Conservation (phyloP, 805 yeast species). For the Ogataea ganodermae region DNA sequence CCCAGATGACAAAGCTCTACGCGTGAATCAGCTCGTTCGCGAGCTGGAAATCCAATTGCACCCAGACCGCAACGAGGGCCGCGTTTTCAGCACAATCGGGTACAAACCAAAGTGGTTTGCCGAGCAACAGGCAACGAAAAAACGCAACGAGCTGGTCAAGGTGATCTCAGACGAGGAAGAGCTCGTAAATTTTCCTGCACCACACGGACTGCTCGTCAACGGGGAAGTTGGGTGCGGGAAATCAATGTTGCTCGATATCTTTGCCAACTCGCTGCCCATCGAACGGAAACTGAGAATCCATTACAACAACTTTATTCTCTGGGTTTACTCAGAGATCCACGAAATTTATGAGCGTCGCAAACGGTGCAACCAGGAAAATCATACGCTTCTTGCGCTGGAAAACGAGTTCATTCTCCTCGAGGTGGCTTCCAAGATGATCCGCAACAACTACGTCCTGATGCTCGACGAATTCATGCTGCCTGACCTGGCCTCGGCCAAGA, state of each 20-base stretch:
- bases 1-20: slow-evolving; percentile 52
- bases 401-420: slow-evolving; percentile 67
- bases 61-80: slow-evolving; percentile 20
- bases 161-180: slow-evolving; percentile 64
- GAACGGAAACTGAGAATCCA: slow-evolving; percentile 69
- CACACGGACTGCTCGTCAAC: slow-evolving; percentile 63
- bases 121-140: slow-evolving; percentile 12
- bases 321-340: slow-evolving; percentile 68
- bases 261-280: slow-evolving; percentile 66
- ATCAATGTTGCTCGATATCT: slow-evolving; percentile 71
- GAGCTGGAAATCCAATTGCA: slow-evolving; percentile 34
- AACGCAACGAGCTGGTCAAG: slow-evolving; percentile 44
- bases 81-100: slow-evolving; percentile 31
- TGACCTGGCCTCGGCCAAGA: slow-evolving; percentile 72
- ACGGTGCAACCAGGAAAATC: slow-evolving; percentile 33
- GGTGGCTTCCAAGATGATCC: slow-evolving; percentile 64
- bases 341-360: slow-evolving; percentile 47
- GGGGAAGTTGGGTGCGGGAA: slow-evolving; percentile 79
- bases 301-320: slow-evolving; percentile 66
- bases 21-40: slow-evolving; percentile 41
- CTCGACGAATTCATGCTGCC: slow-evolving; percentile 79
- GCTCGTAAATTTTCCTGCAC: slow-evolving; percentile 52
- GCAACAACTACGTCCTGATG: slow-evolving; percentile 57
- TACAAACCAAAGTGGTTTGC: slow-evolving; percentile 35
- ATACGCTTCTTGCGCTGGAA: slow-evolving; percentile 43